Evolutionary conservation across 768 basidiomycete genomes (phyloP), one percentile per base, ranked within the genome.

Genomic region (Mycena chlorophos): DNA sequence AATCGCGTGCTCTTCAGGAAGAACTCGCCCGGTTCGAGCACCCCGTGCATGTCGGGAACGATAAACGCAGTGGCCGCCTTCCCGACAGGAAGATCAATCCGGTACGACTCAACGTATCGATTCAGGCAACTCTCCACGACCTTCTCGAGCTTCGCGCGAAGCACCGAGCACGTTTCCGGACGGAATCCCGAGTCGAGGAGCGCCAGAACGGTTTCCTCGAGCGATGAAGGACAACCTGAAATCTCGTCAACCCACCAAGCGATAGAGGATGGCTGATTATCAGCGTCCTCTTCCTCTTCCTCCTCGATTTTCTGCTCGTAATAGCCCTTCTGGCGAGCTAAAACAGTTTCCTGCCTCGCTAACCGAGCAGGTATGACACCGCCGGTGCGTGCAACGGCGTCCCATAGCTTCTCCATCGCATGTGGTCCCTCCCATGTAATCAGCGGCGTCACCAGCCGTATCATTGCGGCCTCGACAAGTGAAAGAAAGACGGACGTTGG

Each of bases 221-320:
- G 70, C 20, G 74, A 69, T 1, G 86, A 86, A 0, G 87, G 87
- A 38, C 75, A 77, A 3, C 81, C 87, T 47, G 84, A 85, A 27
- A 82, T 70, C 22, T 82, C 76, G 56, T 89, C 86, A n/a, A 71
- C 73, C 85, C 85, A 88, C 85, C 86, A 88, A 1, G 86, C 84
- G 19, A 73, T 70, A n/a, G 86, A 87, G 2, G 69, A 68, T 38
- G 78, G 73, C 2, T 64, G 64, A 30, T 79, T 76, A 5, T 73
- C 71, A 0, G 65, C 71, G 17, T 72, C 71, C 8, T 75, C 73
- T 10, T 71, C 69, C 31, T 68, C 61, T 5, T 77, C 77, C 16
- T 78, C 78, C 3, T 73, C 72, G 20, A 59, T 64, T n/a, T 75
- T 73, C 10, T 67, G 60, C 29, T 76, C 73, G 13, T 71, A 68